Evolutionary conservation across 345 rosid genomes (phyloP).

Genomic region (Arabidopsis thaliana): DNA sequence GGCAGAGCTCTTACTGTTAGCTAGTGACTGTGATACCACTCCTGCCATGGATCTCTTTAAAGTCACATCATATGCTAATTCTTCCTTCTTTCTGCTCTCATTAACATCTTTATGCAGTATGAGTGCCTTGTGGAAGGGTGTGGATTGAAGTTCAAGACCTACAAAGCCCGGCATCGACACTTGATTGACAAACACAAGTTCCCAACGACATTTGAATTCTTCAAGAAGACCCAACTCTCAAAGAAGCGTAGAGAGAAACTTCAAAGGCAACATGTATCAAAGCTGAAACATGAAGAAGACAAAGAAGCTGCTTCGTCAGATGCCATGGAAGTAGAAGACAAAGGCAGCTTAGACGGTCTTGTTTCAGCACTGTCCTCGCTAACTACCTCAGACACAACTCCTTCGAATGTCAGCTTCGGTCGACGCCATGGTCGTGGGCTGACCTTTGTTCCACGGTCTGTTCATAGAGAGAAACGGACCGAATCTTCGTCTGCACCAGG

Average conservation of each 20-base stretch:
- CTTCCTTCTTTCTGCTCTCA: conserved; percentile 17
- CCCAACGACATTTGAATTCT: conserved; percentile 84
- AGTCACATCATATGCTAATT: conserved; percentile 15
- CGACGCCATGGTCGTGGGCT: conserved; percentile 75
- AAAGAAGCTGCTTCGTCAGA: conserved; percentile 46
- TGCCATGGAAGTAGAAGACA: conserved; percentile 80
- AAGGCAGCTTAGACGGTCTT: conserved; percentile 62
- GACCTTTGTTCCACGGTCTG: conserved; percentile 72
- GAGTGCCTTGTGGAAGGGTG: conserved; percentile 97
- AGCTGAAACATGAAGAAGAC: conserved; percentile 26
- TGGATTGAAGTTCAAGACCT: conserved; percentile 73
- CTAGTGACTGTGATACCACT: conserved; percentile 4
- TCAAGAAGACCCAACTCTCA: conserved; percentile 70
- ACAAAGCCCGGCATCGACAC: conserved; percentile 83
- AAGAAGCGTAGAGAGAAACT: conserved; percentile 80
- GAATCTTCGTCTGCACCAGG: conserved; percentile 42
- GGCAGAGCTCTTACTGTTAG: conserved; percentile 13
- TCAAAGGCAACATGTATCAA: conserved; percentile 43
- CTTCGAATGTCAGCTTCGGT: conserved; percentile 82
- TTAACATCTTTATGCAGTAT: conserved; percentile 54
- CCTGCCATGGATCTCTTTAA: conserved; percentile 12
- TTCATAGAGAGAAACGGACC: conserved; percentile 53
- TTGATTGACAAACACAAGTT: conserved; percentile 89
- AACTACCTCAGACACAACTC: conserved; percentile 78
- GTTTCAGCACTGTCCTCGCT: conserved; percentile 81